phyloP scores from a whole-genome alignment of 2,329 filamentous ascomycete species.

The Thyridium curvatum region DNA sequence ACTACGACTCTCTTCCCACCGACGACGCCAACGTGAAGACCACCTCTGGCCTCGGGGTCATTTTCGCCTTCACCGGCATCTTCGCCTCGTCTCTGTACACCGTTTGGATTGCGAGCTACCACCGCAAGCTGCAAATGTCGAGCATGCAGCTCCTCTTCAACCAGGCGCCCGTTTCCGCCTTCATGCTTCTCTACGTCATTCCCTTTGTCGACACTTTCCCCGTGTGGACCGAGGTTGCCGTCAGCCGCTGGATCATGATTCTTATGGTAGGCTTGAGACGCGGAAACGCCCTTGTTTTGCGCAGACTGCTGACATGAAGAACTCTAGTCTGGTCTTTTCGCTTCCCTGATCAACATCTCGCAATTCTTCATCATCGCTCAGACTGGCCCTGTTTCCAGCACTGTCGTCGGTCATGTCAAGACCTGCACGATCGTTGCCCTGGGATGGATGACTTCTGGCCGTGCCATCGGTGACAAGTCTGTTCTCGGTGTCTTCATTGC shows the following conservation, averaged over 20 bases:
- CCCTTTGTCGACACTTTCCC: conserved; percentile 61
- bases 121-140: conserved; percentile 57
- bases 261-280: conserved; percentile 36
- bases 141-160: conserved; percentile 66
- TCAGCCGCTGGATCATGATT: conserved; percentile 52
- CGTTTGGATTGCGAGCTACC: conserved; percentile 61
- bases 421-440: conserved; percentile 60
- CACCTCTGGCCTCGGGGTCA: conserved; percentile 51
- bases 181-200: conserved; percentile 59
- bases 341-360: conserved; percentile 59
- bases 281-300: background rate
- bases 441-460: conserved; percentile 51
- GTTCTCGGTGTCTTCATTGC: conserved; percentile 49
- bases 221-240: conserved; percentile 42
- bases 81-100: conserved; percentile 63
- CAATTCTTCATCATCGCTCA: conserved; percentile 58
- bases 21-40: conserved; percentile 42
- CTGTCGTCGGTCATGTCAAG: conserved; percentile 60
- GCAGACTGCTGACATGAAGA: conserved; percentile 13
- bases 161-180: conserved; percentile 57
- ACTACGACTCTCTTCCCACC: conserved; percentile 56
- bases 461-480: conserved; percentile 49
- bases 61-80: conserved; percentile 59
- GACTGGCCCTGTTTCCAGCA: conserved; percentile 57
- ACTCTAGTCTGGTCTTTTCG: conserved; percentile 52